Evolutionary conservation across 2,329 filamentous ascomycete species (phyloP), one percentile per base, ranked within the genome.

Genomic region (Sodiomyces alkalinus): DNA sequence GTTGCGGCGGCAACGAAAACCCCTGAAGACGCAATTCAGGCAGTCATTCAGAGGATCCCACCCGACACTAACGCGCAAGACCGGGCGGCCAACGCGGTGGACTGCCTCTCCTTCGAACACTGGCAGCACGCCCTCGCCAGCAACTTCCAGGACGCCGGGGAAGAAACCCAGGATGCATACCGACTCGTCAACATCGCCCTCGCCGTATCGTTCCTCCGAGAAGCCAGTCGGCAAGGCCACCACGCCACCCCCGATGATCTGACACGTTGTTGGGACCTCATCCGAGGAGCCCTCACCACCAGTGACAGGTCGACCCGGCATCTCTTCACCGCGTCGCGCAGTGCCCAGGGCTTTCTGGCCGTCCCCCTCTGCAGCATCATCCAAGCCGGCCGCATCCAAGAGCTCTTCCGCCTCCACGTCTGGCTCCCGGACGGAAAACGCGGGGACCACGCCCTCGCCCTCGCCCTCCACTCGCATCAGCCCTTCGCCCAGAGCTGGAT

Each of bases 401-500:
- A 52, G 26, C 44, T 52, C 1, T 44, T 47, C 28, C 44, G 50
- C 7, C 39, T 56, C 2, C 51, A 56, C 30, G 42, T 55, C 6
- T 48, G 46, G 46, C 29, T 51, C 21, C 47, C 49, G 2, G 46
- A 50, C 28, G 43, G 42, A 1, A 22, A 43, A 15, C 41, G 46
- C 14, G 46, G 44, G 3, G 44, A 41, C 17, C 40, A 47, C 8
- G 33, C 33, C 2, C 40, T 47, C 8, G 33, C 33, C 2, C 16
- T n/a, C 12, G n/a, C 7, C 4, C 36, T 55, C 10, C 52, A 52
- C 30, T 46, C 46, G 2, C 51, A 55, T 24, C 49, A 55, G 28
- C 31, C 45, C 1, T 49, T 45, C 29, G 49, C 39, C 0, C 48
- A 52, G 32, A 52, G 49, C 31, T 55, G 51, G 50, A 41, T 53